A percentile compares a stretch with the other conserved stretches of the same genome.
These are phyloP conservation scores for Lactifluus volemus DNA, from an alignment of 768 basidiomycete genomes.

Conservation along the genomic window DNA sequence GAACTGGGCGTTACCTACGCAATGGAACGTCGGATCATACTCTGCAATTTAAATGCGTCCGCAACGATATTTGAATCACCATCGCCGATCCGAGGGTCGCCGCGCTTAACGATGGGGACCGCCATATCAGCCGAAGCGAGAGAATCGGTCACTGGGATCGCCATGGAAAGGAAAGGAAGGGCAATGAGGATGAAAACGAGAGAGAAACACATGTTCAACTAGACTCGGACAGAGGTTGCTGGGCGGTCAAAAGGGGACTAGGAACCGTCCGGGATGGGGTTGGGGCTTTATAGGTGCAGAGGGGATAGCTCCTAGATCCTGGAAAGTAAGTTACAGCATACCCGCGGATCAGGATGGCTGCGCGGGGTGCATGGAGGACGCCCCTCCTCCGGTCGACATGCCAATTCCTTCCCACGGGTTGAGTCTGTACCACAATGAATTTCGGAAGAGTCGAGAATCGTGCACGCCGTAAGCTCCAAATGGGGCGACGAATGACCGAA, in stretches of 20 bases:
- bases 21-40: background rate
- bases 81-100: background rate
- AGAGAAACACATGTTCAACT: background rate
- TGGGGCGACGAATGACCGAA: background rate
- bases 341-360: background rate
- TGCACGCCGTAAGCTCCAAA: background rate
- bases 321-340: background rate
- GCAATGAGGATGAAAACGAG: background rate
- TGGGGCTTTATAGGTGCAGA: background rate
- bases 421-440: background rate
- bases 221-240: background rate
- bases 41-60: background rate
- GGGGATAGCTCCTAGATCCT: background rate
- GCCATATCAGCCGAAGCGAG: background rate
- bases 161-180: conserved; percentile 2
- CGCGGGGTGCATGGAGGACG: background rate
- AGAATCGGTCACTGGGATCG: background rate
- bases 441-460: background rate
- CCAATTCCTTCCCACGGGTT: background rate
- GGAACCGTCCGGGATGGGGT: background rate
- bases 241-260: background rate
- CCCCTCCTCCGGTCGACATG: background rate
- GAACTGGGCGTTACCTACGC: background rate
- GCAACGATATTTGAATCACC: background rate
- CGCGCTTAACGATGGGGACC: conserved; percentile 4